Evolutionary conservation across 2,329 filamentous ascomycete genomes (phyloP).

Genomic region (Trichoderma asperellum): DNA sequence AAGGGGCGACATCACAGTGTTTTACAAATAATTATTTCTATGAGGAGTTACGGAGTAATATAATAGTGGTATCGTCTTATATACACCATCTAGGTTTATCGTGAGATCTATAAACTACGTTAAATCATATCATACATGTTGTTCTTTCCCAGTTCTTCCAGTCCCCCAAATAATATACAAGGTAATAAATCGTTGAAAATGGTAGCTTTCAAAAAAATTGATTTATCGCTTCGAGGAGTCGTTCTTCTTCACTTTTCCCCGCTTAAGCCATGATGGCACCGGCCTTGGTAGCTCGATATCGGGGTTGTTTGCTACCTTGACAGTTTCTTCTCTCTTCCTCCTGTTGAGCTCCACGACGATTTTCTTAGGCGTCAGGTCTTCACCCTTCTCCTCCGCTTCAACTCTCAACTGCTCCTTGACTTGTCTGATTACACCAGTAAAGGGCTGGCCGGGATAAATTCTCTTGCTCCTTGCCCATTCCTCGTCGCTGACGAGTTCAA

Average conservation of each 20-base stretch:
- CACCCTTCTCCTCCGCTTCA: conserved; percentile 41
- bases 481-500: conserved; percentile 62
- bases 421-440: conserved; percentile 52
- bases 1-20: conserved; percentile 56
- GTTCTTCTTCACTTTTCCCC: conserved; percentile 31
- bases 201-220: background rate
- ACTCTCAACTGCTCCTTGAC: conserved; percentile 46
- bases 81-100: conserved; percentile 12
- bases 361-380: conserved; percentile 36
- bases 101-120: conserved; percentile 19
- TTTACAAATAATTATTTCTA: conserved; percentile 51
- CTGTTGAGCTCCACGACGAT: conserved; percentile 39
- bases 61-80: conserved; percentile 1
- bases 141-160: background rate
- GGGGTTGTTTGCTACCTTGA: conserved; percentile 47
- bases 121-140: conserved; percentile 25
- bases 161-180: conserved; percentile 37
- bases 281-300: conserved; percentile 44
- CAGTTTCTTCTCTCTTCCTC: conserved; percentile 33
- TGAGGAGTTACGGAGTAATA: conserved; percentile 1
- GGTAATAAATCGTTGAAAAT: conserved; percentile 24
- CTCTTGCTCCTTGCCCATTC: conserved; percentile 55
- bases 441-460: conserved; percentile 58
- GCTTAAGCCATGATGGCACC: conserved; percentile 27
- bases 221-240: background rate